Evolutionary conservation across 331 rosid genomes (phyloP).

Genomic region (Arachis monticola): DNA sequence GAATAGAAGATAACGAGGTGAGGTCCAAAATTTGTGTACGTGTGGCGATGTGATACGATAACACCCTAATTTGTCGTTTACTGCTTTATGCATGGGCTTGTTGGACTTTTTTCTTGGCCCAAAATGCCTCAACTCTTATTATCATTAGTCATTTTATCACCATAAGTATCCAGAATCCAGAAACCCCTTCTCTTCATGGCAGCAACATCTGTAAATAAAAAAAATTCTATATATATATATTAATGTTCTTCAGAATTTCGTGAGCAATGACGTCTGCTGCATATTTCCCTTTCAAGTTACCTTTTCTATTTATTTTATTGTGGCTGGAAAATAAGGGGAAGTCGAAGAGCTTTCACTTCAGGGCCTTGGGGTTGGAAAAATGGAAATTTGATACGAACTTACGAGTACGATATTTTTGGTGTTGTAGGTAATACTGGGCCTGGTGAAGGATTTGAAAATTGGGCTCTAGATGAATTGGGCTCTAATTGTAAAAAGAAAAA

Average conservation of each 20-base stretch:
- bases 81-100: no score
- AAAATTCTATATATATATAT: no score
- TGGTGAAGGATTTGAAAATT: not conserved
- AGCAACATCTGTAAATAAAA: no score
- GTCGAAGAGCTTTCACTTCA: not conserved
- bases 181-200: no score
- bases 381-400: not conserved
- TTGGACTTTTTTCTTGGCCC: not conserved
- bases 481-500: not conserved
- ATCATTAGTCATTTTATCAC: not conserved
- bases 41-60: no score
- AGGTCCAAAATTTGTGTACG: no score
- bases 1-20: no score
- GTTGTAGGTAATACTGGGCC: not conserved
- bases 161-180: no score
- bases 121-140: not conserved
- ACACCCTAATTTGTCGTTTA: no score
- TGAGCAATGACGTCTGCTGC: conserved; percentile 38
- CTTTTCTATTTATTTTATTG: not conserved
- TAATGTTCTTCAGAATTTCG: not conserved
- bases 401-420: not conserved
- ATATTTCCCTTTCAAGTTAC: conserved; percentile 3
- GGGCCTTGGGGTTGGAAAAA: not conserved
- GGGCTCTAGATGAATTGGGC: not conserved
- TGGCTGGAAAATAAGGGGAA: not conserved